phyloP scores from a whole-genome alignment of 768 basidiomycete genomes.

The Crucibulum laeve region DNA sequence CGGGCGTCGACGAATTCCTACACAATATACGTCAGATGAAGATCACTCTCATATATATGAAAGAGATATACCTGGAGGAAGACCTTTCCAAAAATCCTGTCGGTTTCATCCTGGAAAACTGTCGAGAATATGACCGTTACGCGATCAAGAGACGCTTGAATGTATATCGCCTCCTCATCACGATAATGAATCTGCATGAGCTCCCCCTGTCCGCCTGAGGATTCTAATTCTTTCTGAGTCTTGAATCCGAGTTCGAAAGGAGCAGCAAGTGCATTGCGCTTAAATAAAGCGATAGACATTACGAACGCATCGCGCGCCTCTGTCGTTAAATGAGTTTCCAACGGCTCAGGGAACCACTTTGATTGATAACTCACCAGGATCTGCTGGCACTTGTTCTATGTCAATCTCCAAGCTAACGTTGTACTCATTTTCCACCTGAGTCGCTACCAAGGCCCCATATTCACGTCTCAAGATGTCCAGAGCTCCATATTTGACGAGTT shows the following conservation, averaged over 20 bases:
- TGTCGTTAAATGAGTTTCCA: slow-evolving; percentile 24
- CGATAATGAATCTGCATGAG: slow-evolving; percentile 94
- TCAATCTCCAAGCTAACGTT: slow-evolving; percentile 86
- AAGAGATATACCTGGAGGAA: slow-evolving; percentile 79
- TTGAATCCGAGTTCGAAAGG: slow-evolving; percentile 90
- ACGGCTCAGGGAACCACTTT: neutral
- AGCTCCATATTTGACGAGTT: slow-evolving; percentile 86
- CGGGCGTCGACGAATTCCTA: slow-evolving; percentile 99
- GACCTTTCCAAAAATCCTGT: slow-evolving; percentile 95
- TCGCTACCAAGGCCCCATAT: slow-evolving; percentile 69
- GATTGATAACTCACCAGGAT: slow-evolving; percentile 59
- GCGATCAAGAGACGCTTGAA: slow-evolving; percentile 89
- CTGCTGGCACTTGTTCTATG: slow-evolving; percentile 78
- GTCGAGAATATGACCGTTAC: slow-evolving; percentile 98
- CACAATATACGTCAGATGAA: slow-evolving; percentile 5
- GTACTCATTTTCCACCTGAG: slow-evolving; percentile 80
- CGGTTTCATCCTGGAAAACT: slow-evolving; percentile 95
- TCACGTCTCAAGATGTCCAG: slow-evolving; percentile 73
- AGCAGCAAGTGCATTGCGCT: slow-evolving; percentile 91
- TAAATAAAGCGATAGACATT: slow-evolving; percentile 77
- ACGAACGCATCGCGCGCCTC: slow-evolving; percentile 80
- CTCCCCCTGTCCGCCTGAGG: slow-evolving; percentile 67
- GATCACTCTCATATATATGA: neutral
- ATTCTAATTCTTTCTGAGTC: slow-evolving; percentile 79
- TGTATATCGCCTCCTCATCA: slow-evolving; percentile 95